Evolutionary conservation across 176 grass and related monocot species (phyloP).

Genomic region (Aegilops sharonensis): DNA sequence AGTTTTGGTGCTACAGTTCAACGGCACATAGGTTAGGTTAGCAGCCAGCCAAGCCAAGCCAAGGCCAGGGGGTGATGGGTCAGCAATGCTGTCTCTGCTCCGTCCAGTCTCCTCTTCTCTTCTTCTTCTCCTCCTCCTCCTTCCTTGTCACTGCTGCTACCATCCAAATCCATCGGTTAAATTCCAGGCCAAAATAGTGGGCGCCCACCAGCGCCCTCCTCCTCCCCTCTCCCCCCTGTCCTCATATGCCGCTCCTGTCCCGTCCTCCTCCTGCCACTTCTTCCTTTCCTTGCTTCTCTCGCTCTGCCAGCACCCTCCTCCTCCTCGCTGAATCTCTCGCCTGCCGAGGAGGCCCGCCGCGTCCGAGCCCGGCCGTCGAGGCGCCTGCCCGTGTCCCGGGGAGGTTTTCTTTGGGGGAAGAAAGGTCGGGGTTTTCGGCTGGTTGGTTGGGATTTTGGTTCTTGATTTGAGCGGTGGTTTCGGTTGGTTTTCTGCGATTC

Average conservation of each 20-base stretch:
- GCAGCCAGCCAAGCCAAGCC: background rate
- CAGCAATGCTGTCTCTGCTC: background rate
- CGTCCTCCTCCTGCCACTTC: background rate
- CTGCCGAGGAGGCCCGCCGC: background rate
- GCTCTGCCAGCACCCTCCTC: background rate
- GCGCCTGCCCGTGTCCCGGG: no score
- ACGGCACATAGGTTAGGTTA: background rate
- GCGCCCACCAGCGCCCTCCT: slow-evolving; percentile 6
- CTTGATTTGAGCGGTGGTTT: background rate
- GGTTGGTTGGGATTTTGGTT: background rate
- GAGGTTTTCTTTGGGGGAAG: slow-evolving; percentile 5
- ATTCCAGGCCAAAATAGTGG: slow-evolving; percentile 33
- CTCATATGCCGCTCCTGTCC: slow-evolving; percentile 19
- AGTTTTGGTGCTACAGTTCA: background rate
- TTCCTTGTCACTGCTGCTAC: background rate
- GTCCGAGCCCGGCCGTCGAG: background rate
- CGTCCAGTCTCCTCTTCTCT: background rate
- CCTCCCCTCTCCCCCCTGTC: background rate
- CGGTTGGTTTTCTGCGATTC: background rate
- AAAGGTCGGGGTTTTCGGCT: slow-evolving; percentile 22
- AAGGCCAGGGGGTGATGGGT: no score
- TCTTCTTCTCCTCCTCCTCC: background rate
- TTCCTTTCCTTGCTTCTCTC: background rate
- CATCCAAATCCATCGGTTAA: slow-evolving; percentile 22
- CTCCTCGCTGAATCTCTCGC: background rate